These are phyloP conservation scores for Aspergillus sclerotioniger DNA, from an alignment of 495 filamentous ascomycete genomes.

Conservation along the genomic window DNA sequence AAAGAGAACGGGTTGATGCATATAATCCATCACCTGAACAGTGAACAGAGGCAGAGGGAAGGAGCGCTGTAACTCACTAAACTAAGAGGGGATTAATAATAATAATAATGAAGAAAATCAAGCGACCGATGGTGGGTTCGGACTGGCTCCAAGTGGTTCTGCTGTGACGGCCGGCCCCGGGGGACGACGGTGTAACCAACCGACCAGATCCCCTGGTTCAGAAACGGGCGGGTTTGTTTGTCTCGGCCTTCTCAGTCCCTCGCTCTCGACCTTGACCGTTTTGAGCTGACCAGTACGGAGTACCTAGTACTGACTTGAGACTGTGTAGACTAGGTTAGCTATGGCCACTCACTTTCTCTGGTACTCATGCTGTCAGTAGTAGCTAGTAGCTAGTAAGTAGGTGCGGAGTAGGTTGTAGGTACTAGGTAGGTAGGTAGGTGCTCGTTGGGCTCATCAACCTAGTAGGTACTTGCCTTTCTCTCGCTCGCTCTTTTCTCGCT, in stretches of 20 bases:
- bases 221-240: slow-evolving; percentile 18
- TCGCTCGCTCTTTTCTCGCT: slow-evolving; percentile 7
- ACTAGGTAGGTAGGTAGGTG: not conserved
- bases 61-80: too few species aligned
- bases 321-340: not conserved
- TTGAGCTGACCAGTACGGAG: too few species aligned
- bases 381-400: not conserved
- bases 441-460: slow-evolving; percentile 11
- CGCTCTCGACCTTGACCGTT: slow-evolving; percentile 18
- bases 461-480: not conserved
- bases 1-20: slow-evolving; percentile 18
- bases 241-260: slow-evolving; percentile 22
- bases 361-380: not conserved
- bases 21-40: slow-evolving; percentile 8
- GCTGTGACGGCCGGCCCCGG: slow-evolving; percentile 18
- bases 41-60: too few species aligned
- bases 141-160: slow-evolving; percentile 12
- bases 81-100: slow-evolving; percentile 14
- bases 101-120: slow-evolving; percentile 1
- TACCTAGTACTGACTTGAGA: too few species aligned
- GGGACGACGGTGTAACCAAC: slow-evolving; percentile 24
- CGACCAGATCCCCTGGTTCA: slow-evolving; percentile 14
- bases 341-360: not conserved
- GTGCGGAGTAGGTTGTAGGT: not conserved
- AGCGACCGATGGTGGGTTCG: not conserved